These are phyloP conservation scores for Cystobasidium tubakii DNA, from an alignment of 768 basidiomycete species.

Conservation along the genomic window DNA sequence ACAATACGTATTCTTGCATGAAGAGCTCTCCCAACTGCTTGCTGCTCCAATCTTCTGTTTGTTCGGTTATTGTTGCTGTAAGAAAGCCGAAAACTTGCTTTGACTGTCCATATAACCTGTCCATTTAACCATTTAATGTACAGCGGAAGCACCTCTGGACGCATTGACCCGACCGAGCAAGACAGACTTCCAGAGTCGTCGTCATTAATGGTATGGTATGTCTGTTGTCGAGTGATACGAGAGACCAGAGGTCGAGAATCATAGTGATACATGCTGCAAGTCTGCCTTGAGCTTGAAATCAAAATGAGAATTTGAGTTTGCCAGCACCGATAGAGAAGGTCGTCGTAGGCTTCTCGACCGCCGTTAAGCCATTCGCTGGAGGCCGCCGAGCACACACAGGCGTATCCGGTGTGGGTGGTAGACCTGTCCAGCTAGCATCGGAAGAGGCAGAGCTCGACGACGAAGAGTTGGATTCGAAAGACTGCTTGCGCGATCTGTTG, in stretches of 20 bases:
- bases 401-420: slow-evolving; percentile 40
- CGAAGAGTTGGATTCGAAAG: slow-evolving; percentile 33
- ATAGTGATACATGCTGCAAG: not conserved
- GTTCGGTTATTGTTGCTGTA: not conserved
- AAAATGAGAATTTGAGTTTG: slow-evolving; percentile 32
- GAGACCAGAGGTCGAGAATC: not conserved
- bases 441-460: slow-evolving; percentile 37
- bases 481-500: slow-evolving; percentile 16
- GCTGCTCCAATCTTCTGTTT: not conserved
- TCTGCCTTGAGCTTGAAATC: not conserved
- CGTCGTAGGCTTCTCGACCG: slow-evolving; percentile 3
- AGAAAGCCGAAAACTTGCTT: not conserved
- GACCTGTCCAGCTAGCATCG: slow-evolving; percentile 38
- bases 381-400: slow-evolving; percentile 17
- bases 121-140: too few relatives aligned
- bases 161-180: not conserved
- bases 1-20: not conserved
- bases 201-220: not conserved
- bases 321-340: slow-evolving; percentile 20
- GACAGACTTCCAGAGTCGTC: slow-evolving; percentile 7
- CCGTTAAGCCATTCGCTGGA: not conserved
- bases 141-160: not conserved
- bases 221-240: too few relatives aligned
- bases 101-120: not conserved
- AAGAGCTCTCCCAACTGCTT: too few relatives aligned